Percentiles rank a stretch among this genome's conserved stretches.
These are phyloP conservation scores for Waltergamsia citrina DNA, from an alignment of 2,329 filamentous ascomycete species.

Conservation along the genomic window DNA sequence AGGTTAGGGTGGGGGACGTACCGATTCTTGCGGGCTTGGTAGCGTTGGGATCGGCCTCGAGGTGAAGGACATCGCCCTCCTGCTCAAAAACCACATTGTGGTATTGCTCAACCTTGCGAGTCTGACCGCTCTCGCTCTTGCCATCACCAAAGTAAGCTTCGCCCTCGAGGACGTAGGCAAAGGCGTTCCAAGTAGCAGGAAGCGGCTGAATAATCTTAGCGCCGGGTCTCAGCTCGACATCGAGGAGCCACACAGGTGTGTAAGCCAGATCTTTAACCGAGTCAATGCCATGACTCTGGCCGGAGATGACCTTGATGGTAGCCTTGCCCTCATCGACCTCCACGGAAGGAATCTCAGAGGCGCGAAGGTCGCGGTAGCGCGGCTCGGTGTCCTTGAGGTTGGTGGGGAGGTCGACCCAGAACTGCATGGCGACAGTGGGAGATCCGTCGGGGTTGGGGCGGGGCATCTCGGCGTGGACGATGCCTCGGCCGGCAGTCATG, in stretches of 20 bases:
- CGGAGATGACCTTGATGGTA: slow-evolving; percentile 81
- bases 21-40: slow-evolving; percentile 44
- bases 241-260: slow-evolving; percentile 93
- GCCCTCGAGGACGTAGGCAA: slow-evolving; percentile 78
- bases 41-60: slow-evolving; percentile 58
- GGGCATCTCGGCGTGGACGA: slow-evolving; percentile 96
- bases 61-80: slow-evolving; percentile 65
- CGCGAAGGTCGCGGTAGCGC: slow-evolving; percentile 77
- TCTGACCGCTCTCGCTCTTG: slow-evolving; percentile 29
- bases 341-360: slow-evolving; percentile 69
- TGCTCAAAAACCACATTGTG: slow-evolving; percentile 86
- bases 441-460: slow-evolving; percentile 65
- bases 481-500: slow-evolving; percentile 89
- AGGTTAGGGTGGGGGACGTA: slow-evolving; percentile 9
- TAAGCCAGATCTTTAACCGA: slow-evolving; percentile 86
- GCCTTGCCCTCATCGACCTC: slow-evolving; percentile 64
- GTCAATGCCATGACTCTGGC: slow-evolving; percentile 74
- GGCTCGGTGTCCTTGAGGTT: slow-evolving; percentile 83
- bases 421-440: slow-evolving; percentile 78
- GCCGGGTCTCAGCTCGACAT: slow-evolving; percentile 72
- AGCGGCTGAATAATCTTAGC: slow-evolving; percentile 67
- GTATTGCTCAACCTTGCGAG: slow-evolving; percentile 54
- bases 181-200: slow-evolving; percentile 79
- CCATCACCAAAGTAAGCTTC: slow-evolving; percentile 52
- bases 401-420: slow-evolving; percentile 88